Percentiles rank a stretch among this genome's conserved stretches.
Evolutionary conservation across 345 rosid species (phyloP).

Genomic region (Eucalyptus brandiana): DNA sequence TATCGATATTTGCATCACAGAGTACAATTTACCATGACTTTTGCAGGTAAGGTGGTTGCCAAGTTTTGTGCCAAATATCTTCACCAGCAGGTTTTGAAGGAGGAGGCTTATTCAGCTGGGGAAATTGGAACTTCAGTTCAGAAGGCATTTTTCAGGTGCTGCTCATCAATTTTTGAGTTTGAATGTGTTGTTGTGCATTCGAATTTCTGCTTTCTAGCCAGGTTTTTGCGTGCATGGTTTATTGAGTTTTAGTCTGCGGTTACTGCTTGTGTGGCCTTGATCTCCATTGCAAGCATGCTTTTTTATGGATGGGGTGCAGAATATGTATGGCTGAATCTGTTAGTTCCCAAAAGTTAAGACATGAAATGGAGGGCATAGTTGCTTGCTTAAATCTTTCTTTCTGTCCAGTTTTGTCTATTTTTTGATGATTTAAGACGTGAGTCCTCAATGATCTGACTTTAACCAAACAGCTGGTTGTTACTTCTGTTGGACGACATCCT

Average conservation of each 20-base stretch:
- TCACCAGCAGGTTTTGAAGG: constrained; percentile 70
- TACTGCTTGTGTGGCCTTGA: not conserved
- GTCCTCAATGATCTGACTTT: not conserved
- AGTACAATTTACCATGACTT: not conserved
- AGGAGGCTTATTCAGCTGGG: constrained; percentile 63
- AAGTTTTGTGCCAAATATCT: constrained; percentile 90
- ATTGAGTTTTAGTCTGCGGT: not conserved
- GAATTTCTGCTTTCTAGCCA: not conserved
- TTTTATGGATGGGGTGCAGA: not conserved
- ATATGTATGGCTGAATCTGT: not conserved
- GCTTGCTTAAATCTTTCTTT: not conserved
- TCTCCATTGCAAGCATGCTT: not conserved
- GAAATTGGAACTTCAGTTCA: constrained; percentile 62
- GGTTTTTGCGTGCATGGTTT: not conserved
- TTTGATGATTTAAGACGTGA: not conserved
- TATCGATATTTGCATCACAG: not conserved
- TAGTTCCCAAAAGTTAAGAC: not conserved
- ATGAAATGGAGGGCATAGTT: not conserved
- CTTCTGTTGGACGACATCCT: not conserved
- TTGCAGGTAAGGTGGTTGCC: constrained; percentile 86
- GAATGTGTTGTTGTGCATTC: not conserved
- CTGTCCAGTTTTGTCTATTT: not conserved
- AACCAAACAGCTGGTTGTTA: not conserved
- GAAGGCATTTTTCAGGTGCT: constrained; percentile 70
- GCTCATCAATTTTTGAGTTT: not conserved